Percentiles rank a stretch among this genome's conserved stretches.
Evolutionary conservation across 768 basidiomycete species (phyloP).

Genomic region (Lactifluus subvellereus): DNA sequence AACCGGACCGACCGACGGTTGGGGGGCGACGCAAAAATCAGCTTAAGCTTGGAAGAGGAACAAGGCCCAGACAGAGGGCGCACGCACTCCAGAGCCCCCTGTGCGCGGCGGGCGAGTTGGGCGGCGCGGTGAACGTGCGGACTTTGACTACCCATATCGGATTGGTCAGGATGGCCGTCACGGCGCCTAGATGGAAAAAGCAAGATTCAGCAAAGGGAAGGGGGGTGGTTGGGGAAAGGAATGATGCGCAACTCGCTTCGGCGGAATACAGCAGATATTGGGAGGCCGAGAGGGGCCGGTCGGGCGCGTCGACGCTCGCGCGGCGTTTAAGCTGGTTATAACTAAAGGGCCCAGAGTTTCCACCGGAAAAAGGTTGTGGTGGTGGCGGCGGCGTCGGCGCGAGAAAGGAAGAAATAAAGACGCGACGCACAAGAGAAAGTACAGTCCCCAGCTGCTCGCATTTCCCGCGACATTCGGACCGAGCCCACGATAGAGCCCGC

Average conservation of each 20-base stretch:
- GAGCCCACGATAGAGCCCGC: slow-evolving; percentile 85
- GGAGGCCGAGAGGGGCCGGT: slow-evolving; percentile 61
- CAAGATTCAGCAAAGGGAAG: not conserved
- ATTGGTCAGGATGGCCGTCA: slow-evolving; percentile 91
- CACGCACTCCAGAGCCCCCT: slow-evolving; percentile 68
- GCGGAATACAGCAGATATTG: slow-evolving; percentile 87
- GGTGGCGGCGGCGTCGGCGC: not conserved
- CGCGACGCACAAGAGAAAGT: slow-evolving; percentile 87
- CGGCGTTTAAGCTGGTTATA: slow-evolving; percentile 91
- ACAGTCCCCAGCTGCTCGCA: slow-evolving; percentile 94
- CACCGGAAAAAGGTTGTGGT: no score
- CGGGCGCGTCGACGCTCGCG: slow-evolving; percentile 61
- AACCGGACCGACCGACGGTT: no score
- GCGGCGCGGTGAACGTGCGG: slow-evolving; percentile 84
- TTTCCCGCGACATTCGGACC: slow-evolving; percentile 91
- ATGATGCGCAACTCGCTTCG: slow-evolving; percentile 80
- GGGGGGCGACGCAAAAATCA: not conserved
- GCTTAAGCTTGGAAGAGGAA: not conserved
- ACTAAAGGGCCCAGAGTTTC: slow-evolving; percentile 36
- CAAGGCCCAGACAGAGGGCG: not conserved
- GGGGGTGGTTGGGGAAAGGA: slow-evolving; percentile 6
- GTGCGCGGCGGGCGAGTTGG: slow-evolving; percentile 66
- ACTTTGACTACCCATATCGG: slow-evolving; percentile 98
- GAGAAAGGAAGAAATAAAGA: not conserved
- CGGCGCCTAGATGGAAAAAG: slow-evolving; percentile 58